Evolutionary conservation across 768 basidiomycete genomes (phyloP), one percentile per base, ranked within the genome.

Genomic region (Polyporus arcularius): DNA sequence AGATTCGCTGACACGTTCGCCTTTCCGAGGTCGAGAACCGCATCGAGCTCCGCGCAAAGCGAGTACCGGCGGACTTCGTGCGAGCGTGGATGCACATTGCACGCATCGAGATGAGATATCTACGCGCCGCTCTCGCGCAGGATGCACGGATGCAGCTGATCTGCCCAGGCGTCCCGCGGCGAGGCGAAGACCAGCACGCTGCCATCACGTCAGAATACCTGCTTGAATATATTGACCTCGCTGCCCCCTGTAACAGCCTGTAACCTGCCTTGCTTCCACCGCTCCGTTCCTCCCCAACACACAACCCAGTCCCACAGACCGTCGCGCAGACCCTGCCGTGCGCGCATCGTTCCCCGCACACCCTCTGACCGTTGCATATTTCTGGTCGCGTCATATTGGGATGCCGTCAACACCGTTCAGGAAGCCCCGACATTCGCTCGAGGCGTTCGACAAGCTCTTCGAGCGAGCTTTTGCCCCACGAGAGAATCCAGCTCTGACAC

Each of bases 381-480:
- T 35, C 35, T 35, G 6, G 35, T 35, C 35, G 11, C 11, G 11
- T 21, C 30, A 7, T 8, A 49, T 12, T 21, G n/a, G 50, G n/a
- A 62, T 62, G 61, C 60, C 31, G 21, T 15, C 50, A 18, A 57
- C 61, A 3, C 53, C 62, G 43, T 52, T 40, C 18, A 55, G 41
- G 55, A 57, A 56, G 51, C 50, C 55, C 14, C 60, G 64, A 21
- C 62, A 62, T 18, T 64, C 67, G 21, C 58, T 63, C 31, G 60
- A 62, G 45, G 61, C 62, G 8, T 63, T 67, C 47, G 68, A 70
- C 57, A 57, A 42, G 14, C 62, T 70, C 31, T 54, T 69, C 53
- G 67, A 69, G 47, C 61, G 53, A 21, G 68, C 70, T 2, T 68
- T 68, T 46, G 63, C 67, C 3, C 64, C 62, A 16, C 62, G 58